Conservation (phyloP, 345 rosid genomes). For the Eucalyptus brandiana region DNA sequence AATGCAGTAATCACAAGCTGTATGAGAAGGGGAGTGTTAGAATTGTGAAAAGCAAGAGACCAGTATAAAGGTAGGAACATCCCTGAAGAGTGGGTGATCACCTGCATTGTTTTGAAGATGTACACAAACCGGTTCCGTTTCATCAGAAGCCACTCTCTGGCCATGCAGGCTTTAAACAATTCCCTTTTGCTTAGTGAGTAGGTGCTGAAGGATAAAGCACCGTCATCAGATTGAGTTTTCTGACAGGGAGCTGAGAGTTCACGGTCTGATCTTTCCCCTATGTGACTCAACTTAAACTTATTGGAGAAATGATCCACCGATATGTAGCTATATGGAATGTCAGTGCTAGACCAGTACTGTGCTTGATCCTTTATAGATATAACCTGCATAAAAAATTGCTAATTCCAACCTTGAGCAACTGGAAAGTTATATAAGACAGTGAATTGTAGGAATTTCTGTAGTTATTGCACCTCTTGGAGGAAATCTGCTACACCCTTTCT, state of each 20-base stretch:
- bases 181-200: conserved; percentile 41
- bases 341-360: conserved; percentile 35
- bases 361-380: conserved; percentile 55
- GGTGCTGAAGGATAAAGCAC: conserved; percentile 22
- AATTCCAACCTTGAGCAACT: not conserved
- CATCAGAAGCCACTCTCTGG: conserved; percentile 50
- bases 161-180: conserved; percentile 37
- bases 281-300: conserved; percentile 17
- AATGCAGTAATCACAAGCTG: conserved; percentile 38
- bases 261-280: conserved; percentile 9
- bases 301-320: conserved; percentile 21
- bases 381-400: conserved; percentile 15
- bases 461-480: conserved; percentile 36
- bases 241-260: conserved; percentile 23
- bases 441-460: not conserved
- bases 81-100: not conserved
- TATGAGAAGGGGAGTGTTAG: not conserved
- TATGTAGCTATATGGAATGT: conserved; percentile 17
- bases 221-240: conserved; percentile 11
- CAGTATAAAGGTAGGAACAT: not conserved
- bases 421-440: not conserved
- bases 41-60: not conserved
- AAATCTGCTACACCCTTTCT: conserved; percentile 58
- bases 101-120: conserved; percentile 41
- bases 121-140: conserved; percentile 45